A percentile compares a stretch with the other conserved stretches of the same genome.
Conservation (phyloP, 306 rosid species). For the Adenanthera pavonina region DNA sequence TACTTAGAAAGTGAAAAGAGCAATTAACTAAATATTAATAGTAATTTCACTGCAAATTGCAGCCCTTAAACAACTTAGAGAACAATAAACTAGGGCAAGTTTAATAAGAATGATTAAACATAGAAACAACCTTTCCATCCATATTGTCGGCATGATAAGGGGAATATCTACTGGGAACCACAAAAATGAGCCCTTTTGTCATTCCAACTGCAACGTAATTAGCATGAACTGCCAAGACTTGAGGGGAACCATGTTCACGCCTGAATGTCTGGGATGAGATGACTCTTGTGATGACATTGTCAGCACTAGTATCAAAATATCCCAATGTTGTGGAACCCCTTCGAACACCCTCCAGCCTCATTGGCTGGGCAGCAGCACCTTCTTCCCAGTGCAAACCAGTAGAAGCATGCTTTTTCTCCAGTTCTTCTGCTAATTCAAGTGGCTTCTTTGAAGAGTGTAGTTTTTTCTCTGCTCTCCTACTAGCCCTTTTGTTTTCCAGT, state of each 20-base stretch:
- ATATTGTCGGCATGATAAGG: constrained; percentile 71
- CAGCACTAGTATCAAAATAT: constrained; percentile 74
- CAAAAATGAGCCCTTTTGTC: constrained; percentile 79
- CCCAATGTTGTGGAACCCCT: constrained; percentile 86
- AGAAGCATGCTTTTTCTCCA: constrained; percentile 92
- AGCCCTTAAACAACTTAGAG: constrained; percentile 5
- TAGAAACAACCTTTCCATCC: constrained; percentile 76
- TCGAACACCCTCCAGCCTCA: constrained; percentile 92
- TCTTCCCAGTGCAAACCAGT: constrained; percentile 90
- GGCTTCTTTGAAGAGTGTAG: constrained; percentile 54
- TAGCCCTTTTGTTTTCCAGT: constrained; percentile 56
- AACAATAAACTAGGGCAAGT: constrained; percentile 33
- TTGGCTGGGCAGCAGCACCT: constrained; percentile 99
- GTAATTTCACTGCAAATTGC: background rate
- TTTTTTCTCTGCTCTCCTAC: constrained; percentile 58
- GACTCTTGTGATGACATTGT: constrained; percentile 67
- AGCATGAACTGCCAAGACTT: constrained; percentile 78
- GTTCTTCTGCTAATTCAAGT: constrained; percentile 83
- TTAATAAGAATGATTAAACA: background rate
- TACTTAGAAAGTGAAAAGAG: constrained; percentile 21
- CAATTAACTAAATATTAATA: constrained; percentile 29
- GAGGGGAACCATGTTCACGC: constrained; percentile 93
- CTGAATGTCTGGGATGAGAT: constrained; percentile 72
- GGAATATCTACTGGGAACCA: constrained; percentile 83
- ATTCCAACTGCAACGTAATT: constrained; percentile 91